Percentiles rank a stretch among this genome's conserved stretches.
phyloP scores from a whole-genome alignment of 2,329 filamentous ascomycete genomes.

The Penicillium sp. region DNA sequence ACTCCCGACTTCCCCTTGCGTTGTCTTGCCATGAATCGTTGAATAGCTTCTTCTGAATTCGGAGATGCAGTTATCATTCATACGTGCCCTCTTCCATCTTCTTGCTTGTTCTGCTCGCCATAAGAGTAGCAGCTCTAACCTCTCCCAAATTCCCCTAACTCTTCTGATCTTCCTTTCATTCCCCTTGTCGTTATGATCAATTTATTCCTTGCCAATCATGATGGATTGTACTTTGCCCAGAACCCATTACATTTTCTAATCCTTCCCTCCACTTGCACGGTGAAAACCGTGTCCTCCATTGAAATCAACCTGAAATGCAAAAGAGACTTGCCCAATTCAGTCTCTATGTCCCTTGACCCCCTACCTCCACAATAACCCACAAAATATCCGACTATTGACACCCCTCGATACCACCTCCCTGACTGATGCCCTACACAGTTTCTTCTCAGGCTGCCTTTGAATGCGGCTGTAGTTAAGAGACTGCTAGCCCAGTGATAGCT shows the following conservation, averaged over 20 bases:
- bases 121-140: neutral
- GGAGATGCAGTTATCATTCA: slow-evolving; percentile 10
- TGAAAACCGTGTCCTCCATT: slow-evolving; percentile 11
- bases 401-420: slow-evolving; percentile 25
- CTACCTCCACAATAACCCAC: neutral
- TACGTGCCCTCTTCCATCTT: neutral
- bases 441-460: slow-evolving; percentile 11
- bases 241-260: slow-evolving; percentile 28
- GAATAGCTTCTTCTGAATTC: slow-evolving; percentile 8
- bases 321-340: slow-evolving; percentile 21
- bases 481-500: slow-evolving; percentile 23
- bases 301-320: slow-evolving; percentile 7
- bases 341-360: slow-evolving; percentile 6
- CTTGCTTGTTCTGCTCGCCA: neutral
- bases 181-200: slow-evolving; percentile 37
- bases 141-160: neutral
- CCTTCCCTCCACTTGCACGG: slow-evolving; percentile 4
- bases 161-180: slow-evolving; percentile 18
- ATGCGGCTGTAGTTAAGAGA: slow-evolving; percentile 25
- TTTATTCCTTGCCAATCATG: slow-evolving; percentile 32
- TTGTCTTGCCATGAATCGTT: slow-evolving; percentile 12
- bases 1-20: slow-evolving; percentile 12
- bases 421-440: slow-evolving; percentile 11
- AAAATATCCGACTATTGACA: slow-evolving; percentile 2
- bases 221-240: slow-evolving; percentile 25